Evolutionary conservation across 106 monocot genomes (phyloP), one percentile per base, ranked within the genome.

Genomic region (Dactylorhiza incarnata): DNA sequence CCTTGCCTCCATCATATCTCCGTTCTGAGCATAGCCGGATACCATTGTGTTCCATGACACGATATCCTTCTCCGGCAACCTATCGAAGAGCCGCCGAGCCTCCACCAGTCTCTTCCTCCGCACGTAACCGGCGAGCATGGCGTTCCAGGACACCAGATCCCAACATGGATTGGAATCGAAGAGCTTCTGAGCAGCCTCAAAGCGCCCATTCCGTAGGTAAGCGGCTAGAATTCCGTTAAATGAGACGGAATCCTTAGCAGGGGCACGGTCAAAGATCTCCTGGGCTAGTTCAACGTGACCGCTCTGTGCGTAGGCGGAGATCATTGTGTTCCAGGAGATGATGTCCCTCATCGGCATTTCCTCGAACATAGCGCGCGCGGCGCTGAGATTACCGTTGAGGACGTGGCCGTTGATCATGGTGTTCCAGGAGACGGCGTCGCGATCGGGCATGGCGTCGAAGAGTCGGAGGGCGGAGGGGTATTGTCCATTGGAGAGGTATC

Each of bases 31-130:
- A 26, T 91, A 87, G 37, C 91, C 91, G 9, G 91, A 83, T 23
- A 91, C 45, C 72, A 91, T 80, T 5, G 85, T 86, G 71, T 87
- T 91, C 91, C 91, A 91, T 9, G 91, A 85, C 0, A 91, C 82
- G 6, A 82, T 74, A 53, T 91, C 91, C 47, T 79, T 76, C 48
- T 73, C 51, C 0, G 85, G 81, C 90, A 91, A 81, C 17, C 71
- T 52, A 14, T 91, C 79, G 8, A 91, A 91, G 6, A 91, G 82
- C 66, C 67, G 72, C 37, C 82, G 29, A 3, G 91, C 91, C 3
- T 87, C 83, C 10, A 44, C 17, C 43, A 87, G 46, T 15, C 74
- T 53, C 29, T 61, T 76, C 81, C 56, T 79, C 48, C 75, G 73
- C 48, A 87, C 75, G 74, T 85, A 91, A 6, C 87, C 85, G 15